Evolutionary conservation across 2,329 filamentous ascomycete species (phyloP).

Genomic region (Trichoderma pleuroti): DNA sequence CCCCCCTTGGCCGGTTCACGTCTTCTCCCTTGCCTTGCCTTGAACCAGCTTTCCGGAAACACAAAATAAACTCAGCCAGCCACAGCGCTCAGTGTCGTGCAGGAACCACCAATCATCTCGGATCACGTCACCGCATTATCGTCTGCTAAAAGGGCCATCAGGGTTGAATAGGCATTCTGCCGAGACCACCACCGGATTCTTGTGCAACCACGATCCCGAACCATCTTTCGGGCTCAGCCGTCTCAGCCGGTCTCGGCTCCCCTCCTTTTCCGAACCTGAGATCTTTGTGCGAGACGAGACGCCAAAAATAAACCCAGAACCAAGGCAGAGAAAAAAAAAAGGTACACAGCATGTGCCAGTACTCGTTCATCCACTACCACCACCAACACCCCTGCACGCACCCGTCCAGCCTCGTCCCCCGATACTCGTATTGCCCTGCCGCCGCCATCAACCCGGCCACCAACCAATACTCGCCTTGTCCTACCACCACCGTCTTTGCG

Average conservation of each 20-base stretch:
- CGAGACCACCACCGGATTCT: constrained; percentile 23
- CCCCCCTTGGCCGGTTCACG: neutral
- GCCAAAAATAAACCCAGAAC: neutral
- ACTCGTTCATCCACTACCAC: constrained; percentile 51
- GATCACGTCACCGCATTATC: neutral
- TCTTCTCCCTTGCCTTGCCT: neutral
- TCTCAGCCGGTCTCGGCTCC: neutral
- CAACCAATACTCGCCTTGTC: constrained; percentile 26
- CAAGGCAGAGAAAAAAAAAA: neutral
- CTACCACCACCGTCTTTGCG: constrained; percentile 30
- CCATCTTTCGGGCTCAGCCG: constrained; percentile 17
- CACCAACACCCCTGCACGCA: constrained; percentile 43
- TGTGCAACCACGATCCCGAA: constrained; percentile 18
- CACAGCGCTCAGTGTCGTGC: neutral
- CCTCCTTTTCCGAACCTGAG: neutral
- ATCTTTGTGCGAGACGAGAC: neutral
- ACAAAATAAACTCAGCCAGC: constrained; percentile 11
- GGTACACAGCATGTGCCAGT: constrained; percentile 44
- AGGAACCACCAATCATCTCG: neutral
- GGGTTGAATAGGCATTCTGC: constrained; percentile 21
- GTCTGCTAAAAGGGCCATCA: neutral
- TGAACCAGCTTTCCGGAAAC: neutral
- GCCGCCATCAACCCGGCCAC: constrained; percentile 29
- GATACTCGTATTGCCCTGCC: constrained; percentile 45
- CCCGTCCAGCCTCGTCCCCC: constrained; percentile 38